Base-by-base conservation (phyloP, 179 eudicot genomes). In the Monotropa hypopitys region DNA sequence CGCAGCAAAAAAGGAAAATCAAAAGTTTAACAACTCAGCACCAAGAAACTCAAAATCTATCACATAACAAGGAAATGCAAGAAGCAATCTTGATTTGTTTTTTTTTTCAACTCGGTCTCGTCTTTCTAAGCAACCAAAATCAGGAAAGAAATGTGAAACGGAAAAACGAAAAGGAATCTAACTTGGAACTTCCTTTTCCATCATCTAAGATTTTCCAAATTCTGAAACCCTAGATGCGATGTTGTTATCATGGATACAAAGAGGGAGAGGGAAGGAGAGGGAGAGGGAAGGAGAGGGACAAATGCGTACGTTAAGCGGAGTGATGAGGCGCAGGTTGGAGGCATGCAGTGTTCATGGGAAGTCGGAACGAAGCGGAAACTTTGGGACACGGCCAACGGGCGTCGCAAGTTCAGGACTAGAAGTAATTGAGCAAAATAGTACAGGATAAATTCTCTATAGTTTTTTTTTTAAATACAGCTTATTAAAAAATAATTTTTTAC, bases 171-270 rank as follows among this genome's bases (percentile, higher is more conserved):
- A 54, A 28, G 40, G 59, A 59, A 26, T 2, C 28, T 7, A 57
- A 9, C 38, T 76, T 32, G 11, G 66, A 28, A 62, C 8, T 54
- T 63, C 42, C 8, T 75, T 21, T 43, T 45, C 35, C 32, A 16
- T 16, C 63, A 47, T 38, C 21, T 56, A 20, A 9, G 40, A 33
- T 28, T 63, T 26, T 61, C 21, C 43, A 81, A 42, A 66, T 40
- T 73, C 56, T 28, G 78, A 51, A 81, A 73, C 80, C 83, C 77
- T 81, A 77, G 15, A 43, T 32, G 50, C 63, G 42, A 49, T 5
- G 54, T 50, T 23, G 7, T n/a, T 7, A 8, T 20, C 63, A 16
- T 63, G 1, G 20, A 16, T 13, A 53, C 7, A 5, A 0, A 5
- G 23, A n/a, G 0, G 9, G 62, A 56, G 62, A 23, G 33, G 21